These are phyloP conservation scores for Tarenaya hassleriana DNA, from an alignment of 345 rosid species.

Conservation along the genomic window DNA sequence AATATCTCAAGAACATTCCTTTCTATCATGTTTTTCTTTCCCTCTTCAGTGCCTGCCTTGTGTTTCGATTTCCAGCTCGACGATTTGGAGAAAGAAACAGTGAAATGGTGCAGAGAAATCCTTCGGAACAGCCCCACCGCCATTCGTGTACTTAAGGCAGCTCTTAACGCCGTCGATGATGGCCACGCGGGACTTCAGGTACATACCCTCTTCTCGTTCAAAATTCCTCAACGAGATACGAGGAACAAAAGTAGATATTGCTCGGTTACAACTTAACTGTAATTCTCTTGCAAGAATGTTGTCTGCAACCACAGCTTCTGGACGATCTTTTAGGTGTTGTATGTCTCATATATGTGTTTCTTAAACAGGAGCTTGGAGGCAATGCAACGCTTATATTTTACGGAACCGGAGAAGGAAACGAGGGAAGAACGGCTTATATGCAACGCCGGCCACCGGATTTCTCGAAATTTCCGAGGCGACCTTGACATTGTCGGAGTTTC, in stretches of 20 bases:
- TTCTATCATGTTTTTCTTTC: not conserved
- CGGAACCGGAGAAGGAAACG: slow-evolving; percentile 74
- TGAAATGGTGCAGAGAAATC: slow-evolving; percentile 87
- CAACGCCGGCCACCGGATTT: slow-evolving; percentile 71
- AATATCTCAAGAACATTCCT: slow-evolving; percentile 1
- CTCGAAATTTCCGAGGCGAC: slow-evolving; percentile 64
- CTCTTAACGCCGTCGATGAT: slow-evolving; percentile 89
- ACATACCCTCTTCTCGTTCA: not conserved
- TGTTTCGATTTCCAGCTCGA: slow-evolving; percentile 44
- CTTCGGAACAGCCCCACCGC: slow-evolving; percentile 91
- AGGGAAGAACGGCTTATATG: slow-evolving; percentile 75
- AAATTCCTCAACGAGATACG: too few species aligned
- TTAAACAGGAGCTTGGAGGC: slow-evolving; percentile 87
- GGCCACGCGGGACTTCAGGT: slow-evolving; percentile 97
- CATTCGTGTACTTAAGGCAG: slow-evolving; percentile 76
- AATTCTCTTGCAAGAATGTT: not conserved
- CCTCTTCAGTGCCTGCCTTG: slow-evolving; percentile 4
- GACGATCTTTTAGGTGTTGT: too few species aligned
- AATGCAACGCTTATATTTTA: slow-evolving; percentile 84
- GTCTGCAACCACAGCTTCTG: slow-evolving; percentile 3
- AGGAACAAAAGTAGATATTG: not conserved
- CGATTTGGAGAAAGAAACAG: slow-evolving; percentile 75
- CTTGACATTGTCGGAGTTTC: slow-evolving; percentile 31
- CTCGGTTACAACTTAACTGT: not conserved
- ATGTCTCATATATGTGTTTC: too few species aligned